A percentile compares a stretch with the other conserved stretches of the same genome.
Conservation (phyloP, 2,329 filamentous ascomycete species). For the Scedosporium apiospermum region DNA sequence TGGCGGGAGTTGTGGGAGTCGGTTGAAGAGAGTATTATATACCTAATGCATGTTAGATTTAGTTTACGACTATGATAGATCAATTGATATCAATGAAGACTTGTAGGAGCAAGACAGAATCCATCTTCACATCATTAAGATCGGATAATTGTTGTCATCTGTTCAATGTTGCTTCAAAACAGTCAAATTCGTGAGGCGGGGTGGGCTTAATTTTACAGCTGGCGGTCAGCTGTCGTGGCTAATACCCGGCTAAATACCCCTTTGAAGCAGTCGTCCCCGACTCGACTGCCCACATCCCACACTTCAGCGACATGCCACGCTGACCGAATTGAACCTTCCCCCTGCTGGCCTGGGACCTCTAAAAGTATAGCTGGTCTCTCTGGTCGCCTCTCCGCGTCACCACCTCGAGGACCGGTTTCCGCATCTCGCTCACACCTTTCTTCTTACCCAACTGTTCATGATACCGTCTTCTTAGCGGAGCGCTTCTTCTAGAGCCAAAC, state of each 20-base stretch:
- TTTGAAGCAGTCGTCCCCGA: background rate
- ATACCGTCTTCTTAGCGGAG: background rate
- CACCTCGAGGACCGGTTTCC: background rate
- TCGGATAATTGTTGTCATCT: no score
- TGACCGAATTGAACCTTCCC: constrained; percentile 8
- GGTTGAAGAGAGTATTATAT: constrained; percentile 1
- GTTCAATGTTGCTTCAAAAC: background rate
- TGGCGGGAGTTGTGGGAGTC: background rate
- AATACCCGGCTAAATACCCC: background rate
- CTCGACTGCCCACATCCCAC: constrained; percentile 6
- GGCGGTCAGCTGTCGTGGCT: background rate
- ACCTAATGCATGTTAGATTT: background rate
- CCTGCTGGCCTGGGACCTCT: background rate
- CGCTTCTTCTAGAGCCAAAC: background rate
- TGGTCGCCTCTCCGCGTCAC: constrained; percentile 3
- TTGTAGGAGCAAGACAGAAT: no score
- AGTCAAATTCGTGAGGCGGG: background rate
- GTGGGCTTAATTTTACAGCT: background rate
- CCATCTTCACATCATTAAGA: no score
- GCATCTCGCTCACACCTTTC: background rate
- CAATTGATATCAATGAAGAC: no score
- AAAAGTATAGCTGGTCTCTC: constrained; percentile 8
- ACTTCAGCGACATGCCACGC: constrained; percentile 8
- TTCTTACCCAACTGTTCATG: background rate
- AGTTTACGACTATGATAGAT: background rate